These are phyloP conservation scores for Starmerella sirachaensis DNA, from an alignment of 805 yeast genomes.

Conservation along the genomic window DNA sequence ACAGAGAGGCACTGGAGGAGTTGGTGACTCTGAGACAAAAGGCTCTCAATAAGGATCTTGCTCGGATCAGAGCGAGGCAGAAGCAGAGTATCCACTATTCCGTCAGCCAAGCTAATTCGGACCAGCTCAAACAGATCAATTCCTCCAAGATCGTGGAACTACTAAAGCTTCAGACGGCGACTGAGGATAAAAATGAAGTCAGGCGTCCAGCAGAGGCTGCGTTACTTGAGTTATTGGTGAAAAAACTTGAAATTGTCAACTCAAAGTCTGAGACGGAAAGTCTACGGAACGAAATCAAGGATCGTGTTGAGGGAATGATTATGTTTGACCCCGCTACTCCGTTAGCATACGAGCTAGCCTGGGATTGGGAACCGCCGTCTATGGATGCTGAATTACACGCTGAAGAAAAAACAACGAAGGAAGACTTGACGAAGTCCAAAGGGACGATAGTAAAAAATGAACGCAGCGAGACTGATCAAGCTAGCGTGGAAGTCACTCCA, in stretches of 20 bases:
- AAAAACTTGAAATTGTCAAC: slow-evolving; percentile 38
- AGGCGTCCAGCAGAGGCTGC: slow-evolving; percentile 52
- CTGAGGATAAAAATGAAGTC: slow-evolving; percentile 46
- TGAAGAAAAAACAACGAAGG: neutral
- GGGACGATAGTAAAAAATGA: neutral
- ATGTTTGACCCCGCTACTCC: slow-evolving; percentile 48
- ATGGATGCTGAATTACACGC: slow-evolving; percentile 34
- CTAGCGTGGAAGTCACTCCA: slow-evolving; percentile 3
- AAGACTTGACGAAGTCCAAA: neutral
- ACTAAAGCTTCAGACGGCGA: slow-evolving; percentile 45
- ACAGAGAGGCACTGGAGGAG: slow-evolving; percentile 17
- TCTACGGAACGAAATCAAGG: slow-evolving; percentile 36
- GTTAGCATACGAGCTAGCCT: slow-evolving; percentile 32
- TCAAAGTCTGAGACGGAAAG: slow-evolving; percentile 9
- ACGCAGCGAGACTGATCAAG: slow-evolving; percentile 1
- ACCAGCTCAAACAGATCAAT: slow-evolving; percentile 37
- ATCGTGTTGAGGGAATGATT: slow-evolving; percentile 60
- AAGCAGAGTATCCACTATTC: slow-evolving; percentile 21
- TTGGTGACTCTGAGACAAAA: slow-evolving; percentile 22
- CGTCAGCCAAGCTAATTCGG: slow-evolving; percentile 10
- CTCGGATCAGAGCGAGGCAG: slow-evolving; percentile 21
- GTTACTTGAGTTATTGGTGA: slow-evolving; percentile 45
- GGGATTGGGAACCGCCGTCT: slow-evolving; percentile 46
- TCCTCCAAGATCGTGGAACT: slow-evolving; percentile 42
- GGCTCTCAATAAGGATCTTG: slow-evolving; percentile 22